Percentiles rank a stretch among this genome's conserved stretches.
phyloP scores from a whole-genome alignment of 371 early-diverging fungal genomes.

The Circinella umbellata region DNA sequence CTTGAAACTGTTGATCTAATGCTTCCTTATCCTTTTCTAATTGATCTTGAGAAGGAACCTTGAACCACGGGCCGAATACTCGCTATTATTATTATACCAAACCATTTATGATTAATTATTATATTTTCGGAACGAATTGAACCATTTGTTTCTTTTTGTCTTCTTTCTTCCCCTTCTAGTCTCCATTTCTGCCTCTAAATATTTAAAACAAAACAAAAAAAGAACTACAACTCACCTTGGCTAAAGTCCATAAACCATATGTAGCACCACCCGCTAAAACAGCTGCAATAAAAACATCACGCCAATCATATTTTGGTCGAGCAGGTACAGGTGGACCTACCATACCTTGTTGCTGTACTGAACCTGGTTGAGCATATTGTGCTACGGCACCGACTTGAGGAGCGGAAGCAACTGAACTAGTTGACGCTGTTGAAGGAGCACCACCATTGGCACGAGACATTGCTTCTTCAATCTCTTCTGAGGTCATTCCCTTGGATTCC shows the following conservation, averaged over 20 bases:
- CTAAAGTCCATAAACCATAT: slow-evolving; percentile 82
- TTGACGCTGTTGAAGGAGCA: slow-evolving; percentile 19
- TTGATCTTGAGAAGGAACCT: slow-evolving; percentile 69
- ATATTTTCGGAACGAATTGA: no score
- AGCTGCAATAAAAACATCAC: slow-evolving; percentile 90
- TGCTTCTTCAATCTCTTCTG: slow-evolving; percentile 93
- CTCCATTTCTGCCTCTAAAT: not conserved
- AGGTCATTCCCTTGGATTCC: slow-evolving; percentile 92
- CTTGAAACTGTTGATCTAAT: slow-evolving; percentile 76
- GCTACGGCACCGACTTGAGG: slow-evolving; percentile 15
- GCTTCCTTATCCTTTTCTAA: slow-evolving; percentile 75
- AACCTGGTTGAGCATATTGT: slow-evolving; percentile 20
- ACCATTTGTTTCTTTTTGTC: no score
- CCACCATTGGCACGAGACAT: slow-evolving; percentile 67
- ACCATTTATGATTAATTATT: no score
- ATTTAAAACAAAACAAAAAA: not conserved
- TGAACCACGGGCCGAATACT: slow-evolving; percentile 71
- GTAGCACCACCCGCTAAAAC: slow-evolving; percentile 87
- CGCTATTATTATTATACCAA: slow-evolving; percentile 45
- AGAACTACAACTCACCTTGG: slow-evolving; percentile 59
- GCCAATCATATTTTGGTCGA: slow-evolving; percentile 83
- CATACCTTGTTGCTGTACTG: slow-evolving; percentile 27
- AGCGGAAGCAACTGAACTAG: slow-evolving; percentile 28
- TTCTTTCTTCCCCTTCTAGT: no score
- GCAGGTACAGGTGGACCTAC: slow-evolving; percentile 68